Conservation (phyloP, 2,329 filamentous ascomycete species). For the Diplodia mutila region DNA sequence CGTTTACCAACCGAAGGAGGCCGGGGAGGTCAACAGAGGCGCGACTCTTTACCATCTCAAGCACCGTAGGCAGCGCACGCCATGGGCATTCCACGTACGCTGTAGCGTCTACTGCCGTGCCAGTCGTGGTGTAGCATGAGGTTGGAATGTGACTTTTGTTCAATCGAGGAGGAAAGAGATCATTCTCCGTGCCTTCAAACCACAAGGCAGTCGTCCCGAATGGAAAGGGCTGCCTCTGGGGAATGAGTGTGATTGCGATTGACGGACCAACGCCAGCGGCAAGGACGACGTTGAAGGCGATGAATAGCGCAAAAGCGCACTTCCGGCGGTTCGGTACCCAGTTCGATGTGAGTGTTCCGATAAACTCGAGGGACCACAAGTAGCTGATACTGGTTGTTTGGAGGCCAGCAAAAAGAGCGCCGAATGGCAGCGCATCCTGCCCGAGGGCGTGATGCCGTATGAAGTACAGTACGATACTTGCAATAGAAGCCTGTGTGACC, state of each 20-base stretch:
- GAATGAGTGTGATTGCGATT: slow-evolving; percentile 1
- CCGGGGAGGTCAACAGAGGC: background rate
- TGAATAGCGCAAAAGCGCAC: background rate
- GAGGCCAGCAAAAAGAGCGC: slow-evolving; percentile 1
- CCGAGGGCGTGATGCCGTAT: background rate
- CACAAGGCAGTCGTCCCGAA: background rate
- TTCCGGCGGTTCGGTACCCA: background rate
- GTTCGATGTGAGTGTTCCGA: background rate
- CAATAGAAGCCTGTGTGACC: background rate
- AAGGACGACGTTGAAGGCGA: background rate
- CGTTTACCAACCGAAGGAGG: background rate
- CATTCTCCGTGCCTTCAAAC: background rate
- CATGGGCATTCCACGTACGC: background rate
- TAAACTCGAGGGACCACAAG: slow-evolving; percentile 5
- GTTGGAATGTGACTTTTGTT: background rate
- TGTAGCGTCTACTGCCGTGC: too few relatives aligned
- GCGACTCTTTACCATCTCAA: background rate
- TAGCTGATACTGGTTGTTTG: slow-evolving; percentile 1
- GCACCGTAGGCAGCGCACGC: background rate
- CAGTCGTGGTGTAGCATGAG: background rate
- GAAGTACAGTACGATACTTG: background rate
- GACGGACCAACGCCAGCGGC: background rate
- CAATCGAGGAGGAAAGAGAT: background rate
- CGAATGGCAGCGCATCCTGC: background rate
- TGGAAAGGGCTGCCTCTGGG: background rate